Base-by-base conservation (phyloP, 2,329 filamentous ascomycete species). In the Fusarium sublunatum region DNA sequence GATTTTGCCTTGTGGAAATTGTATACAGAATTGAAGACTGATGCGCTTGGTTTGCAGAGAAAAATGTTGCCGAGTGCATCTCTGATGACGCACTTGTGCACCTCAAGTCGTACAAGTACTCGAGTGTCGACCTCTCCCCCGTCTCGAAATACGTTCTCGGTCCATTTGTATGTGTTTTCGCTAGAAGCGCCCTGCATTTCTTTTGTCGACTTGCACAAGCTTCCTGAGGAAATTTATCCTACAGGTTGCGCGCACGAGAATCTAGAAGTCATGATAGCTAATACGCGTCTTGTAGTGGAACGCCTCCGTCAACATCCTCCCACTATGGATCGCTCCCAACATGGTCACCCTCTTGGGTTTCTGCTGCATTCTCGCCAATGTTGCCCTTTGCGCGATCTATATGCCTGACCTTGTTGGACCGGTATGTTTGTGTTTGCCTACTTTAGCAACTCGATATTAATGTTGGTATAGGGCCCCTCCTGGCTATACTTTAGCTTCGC, bases 401-500 rank as follows among this genome's bases (percentile, higher is more conserved):
- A 90, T 98, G 79, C 95, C 95, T 60, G 93, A 97, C 79, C 83
- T 98, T 42, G 86, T 94, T 42, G 94, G 95, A 74, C 93, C 93
- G 68, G 91, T 93, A 86, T 73, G 90, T 76, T 55, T 44, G 43
- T 38, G 11, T 28, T 26, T 7, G 9, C 31, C n/a, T n/a, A 9
- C 5, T 19, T 19, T 12, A 2, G 13, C 12, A 41, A 34, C 40
- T 26, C 26, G 10, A 43, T 49, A 38, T 61, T 70, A 32, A 70
- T 34, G 38, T 24, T 40, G 19, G 22, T 58, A 13, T 45, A 95
- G 89, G 92, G 89, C 19, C 93, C 93, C 8, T 85, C 89, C 71
- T 98, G 95, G 94, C 78, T 98, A 19, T 98, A 97, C 81, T 96
- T 92, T 75, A 97, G 92, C 79, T 98, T 98, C 76, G 94, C 93